Percentiles rank a stretch among this genome's conserved stretches.
These are phyloP conservation scores for Skeletonema potamos DNA, from an alignment of 108 stramenopile genomes.

Conservation along the genomic window DNA sequence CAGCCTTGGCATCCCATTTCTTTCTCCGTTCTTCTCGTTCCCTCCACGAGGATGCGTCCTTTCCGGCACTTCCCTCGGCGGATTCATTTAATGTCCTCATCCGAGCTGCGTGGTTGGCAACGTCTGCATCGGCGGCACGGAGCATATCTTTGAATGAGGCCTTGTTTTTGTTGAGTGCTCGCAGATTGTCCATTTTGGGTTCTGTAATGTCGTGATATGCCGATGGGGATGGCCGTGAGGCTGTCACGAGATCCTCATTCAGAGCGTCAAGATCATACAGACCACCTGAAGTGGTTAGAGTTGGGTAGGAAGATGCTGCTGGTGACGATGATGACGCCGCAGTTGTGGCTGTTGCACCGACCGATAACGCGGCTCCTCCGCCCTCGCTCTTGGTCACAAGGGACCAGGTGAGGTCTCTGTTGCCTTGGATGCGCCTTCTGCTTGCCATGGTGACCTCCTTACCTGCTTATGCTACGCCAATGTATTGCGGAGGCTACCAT, in stretches of 20 bases:
- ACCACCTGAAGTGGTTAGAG: conserved; percentile 10
- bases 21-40: conserved; percentile 26
- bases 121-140: conserved; percentile 42
- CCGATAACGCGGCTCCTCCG: no score
- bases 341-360: conserved; percentile 1
- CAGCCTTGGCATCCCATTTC: conserved; percentile 34
- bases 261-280: conserved; percentile 39
- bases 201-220: conserved; percentile 10
- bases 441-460: background rate
- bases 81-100: conserved; percentile 20
- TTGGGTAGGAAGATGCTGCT: background rate
- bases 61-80: background rate
- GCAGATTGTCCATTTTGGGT: conserved; percentile 31
- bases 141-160: conserved; percentile 38
- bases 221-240: conserved; percentile 14
- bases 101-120: conserved; percentile 25
- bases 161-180: conserved; percentile 26
- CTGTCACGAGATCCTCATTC: conserved; percentile 25
- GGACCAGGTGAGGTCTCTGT: background rate
- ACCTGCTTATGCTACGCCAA: no score
- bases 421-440: background rate
- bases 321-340: background rate
- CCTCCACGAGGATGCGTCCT: conserved; percentile 14
- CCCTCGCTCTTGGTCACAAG: background rate
- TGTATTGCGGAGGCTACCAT: no score